phyloP scores from a whole-genome alignment of 805 yeast genomes.

The Kuraishia capsulata region DNA sequence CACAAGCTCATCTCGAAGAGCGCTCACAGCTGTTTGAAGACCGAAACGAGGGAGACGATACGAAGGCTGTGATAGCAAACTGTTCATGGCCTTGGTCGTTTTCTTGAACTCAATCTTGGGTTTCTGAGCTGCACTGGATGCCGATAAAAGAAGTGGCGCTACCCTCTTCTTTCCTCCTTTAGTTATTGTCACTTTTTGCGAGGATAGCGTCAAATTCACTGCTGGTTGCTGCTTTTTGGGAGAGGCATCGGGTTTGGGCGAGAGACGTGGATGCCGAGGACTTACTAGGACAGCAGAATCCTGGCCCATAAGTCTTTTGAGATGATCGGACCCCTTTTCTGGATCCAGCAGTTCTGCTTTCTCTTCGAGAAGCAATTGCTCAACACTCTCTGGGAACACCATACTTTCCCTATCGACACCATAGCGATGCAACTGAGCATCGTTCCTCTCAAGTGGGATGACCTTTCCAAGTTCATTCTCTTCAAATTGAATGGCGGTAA shows the following conservation, averaged over 20 bases:
- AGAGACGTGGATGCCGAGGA: constrained; percentile 16
- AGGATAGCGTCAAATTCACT: constrained; percentile 7
- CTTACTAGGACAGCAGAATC: constrained; percentile 6
- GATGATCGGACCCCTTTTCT: background rate
- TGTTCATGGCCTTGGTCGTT: constrained; percentile 14
- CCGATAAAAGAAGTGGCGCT: constrained; percentile 57
- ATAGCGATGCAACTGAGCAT: constrained; percentile 64
- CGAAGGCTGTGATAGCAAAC: constrained; percentile 29
- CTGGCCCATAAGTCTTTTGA: constrained; percentile 25
- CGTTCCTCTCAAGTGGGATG: constrained; percentile 58
- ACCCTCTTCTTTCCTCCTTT: constrained; percentile 74
- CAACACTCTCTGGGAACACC: constrained; percentile 80
- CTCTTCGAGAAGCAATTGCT: constrained; percentile 68
- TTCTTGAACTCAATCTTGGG: constrained; percentile 14
- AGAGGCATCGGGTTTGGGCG: constrained; percentile 12
- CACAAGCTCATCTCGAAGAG: constrained; percentile 30
- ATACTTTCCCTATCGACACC: constrained; percentile 84
- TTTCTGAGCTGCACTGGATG: constrained; percentile 18
- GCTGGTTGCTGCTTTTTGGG: background rate
- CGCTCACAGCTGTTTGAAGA: constrained; percentile 53
- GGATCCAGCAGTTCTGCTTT: constrained; percentile 27
- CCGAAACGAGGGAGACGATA: constrained; percentile 58
- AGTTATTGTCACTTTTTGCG: constrained; percentile 50
- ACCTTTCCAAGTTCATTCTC: constrained; percentile 48
- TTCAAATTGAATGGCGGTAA: constrained; percentile 60